Evolutionary conservation across 306 rosid genomes (phyloP).

Genomic region (Cicer arietinum): DNA sequence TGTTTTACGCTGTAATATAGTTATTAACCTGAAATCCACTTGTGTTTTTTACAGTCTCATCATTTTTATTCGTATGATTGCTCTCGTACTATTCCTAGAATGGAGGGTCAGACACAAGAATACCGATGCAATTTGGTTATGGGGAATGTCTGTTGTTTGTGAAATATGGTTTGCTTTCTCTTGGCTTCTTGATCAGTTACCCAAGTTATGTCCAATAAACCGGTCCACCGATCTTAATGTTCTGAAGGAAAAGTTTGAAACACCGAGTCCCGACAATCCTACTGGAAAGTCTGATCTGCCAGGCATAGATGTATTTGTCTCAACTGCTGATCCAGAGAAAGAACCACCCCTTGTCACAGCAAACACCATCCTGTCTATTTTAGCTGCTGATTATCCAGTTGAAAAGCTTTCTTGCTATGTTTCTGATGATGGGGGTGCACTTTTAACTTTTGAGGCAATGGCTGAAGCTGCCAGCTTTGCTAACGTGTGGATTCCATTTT

Average conservation of each 20-base stretch:
- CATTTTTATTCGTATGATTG: conserved; percentile 68
- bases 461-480: conserved; percentile 99
- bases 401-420: conserved; percentile 98
- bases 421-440: conserved; percentile 99
- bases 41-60: conserved; percentile 69
- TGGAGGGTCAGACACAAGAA: conserved; percentile 82
- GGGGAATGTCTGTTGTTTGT: conserved; percentile 97
- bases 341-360: conserved; percentile 98
- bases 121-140: conserved; percentile 85
- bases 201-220: conserved; percentile 86
- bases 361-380: conserved; percentile 88
- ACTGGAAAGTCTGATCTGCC: conserved; percentile 97
- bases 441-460: conserved; percentile 97
- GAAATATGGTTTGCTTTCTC: conserved; percentile 99
- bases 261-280: conserved; percentile 71
- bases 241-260: conserved; percentile 86
- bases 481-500: conserved; percentile 89
- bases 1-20: not conserved
- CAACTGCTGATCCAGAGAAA: conserved; percentile 98
- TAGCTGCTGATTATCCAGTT: conserved; percentile 94
- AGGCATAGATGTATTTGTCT: conserved; percentile 88
- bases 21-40: not conserved
- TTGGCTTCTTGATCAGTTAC: conserved; percentile 95
- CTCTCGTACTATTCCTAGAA: conserved; percentile 71
- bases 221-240: conserved; percentile 89